Evolutionary conservation across 768 basidiomycete species (phyloP).

Genomic region (Lentinula guzmanii): DNA sequence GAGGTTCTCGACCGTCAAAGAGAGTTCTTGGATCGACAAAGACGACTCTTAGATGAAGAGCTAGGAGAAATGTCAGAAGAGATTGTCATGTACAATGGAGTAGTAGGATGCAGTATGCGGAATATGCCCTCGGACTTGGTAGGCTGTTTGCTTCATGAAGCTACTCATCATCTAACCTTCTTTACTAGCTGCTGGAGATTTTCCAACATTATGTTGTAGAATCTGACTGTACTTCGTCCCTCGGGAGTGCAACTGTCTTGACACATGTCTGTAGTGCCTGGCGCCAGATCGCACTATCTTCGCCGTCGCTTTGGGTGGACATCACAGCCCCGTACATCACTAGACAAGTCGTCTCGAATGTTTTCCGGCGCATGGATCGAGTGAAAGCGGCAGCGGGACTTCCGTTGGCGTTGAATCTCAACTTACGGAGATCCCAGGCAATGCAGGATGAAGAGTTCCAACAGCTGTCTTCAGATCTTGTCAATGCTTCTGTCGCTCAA

Average conservation of each 20-base stretch:
- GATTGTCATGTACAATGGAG: not conserved
- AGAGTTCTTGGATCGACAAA: not conserved
- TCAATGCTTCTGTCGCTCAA: not conserved
- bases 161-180: not conserved
- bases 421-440: not conserved
- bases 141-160: not conserved
- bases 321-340: not conserved
- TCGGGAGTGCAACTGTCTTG: not conserved
- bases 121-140: not conserved
- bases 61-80: not conserved
- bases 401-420: not conserved
- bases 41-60: not conserved
- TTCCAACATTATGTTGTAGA: not conserved
- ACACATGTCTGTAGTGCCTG: slow-evolving; percentile 2
- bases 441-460: not conserved
- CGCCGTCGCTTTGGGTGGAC: not conserved
- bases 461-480: not conserved
- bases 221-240: not conserved
- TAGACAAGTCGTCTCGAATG: not conserved
- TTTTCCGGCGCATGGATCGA: not conserved
- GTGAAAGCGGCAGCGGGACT: not conserved
- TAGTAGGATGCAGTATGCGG: not conserved
- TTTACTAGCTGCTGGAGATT: not conserved
- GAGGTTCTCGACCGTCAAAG: not conserved
- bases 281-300: not conserved